Base-by-base conservation (phyloP, 805 yeast species). In the Lachancea sp. region DNA sequence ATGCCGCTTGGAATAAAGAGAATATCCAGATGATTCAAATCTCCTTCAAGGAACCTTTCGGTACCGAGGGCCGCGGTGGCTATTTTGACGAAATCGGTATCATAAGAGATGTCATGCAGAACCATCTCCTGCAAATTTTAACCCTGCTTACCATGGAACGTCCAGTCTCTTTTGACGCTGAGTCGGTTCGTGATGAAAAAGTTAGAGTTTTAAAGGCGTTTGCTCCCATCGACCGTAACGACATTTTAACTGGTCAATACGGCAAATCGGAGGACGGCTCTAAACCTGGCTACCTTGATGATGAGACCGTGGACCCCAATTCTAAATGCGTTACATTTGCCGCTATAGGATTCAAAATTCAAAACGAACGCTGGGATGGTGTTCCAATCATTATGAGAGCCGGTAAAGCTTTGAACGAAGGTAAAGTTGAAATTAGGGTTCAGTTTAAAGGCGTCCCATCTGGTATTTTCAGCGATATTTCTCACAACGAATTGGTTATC, bases 61-160 rank as follows among this genome's bases (percentile, higher is more conserved):
- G 98, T 41, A 92, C 98, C 29, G 96, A 92, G 68, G 98, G 98
- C 42, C 79, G 98, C 61, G 98, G 98, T 52, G 98, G 98, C 28
- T 92, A 92, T 70, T 92, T 92, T 58, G 97, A 92, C 66, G 71
- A 74, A 41, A 87, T 89, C 56, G 98, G 98, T 44, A 92, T 92
- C 60, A 84, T 92, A 52, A 79, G 98, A 65, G 98, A 92, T 60
- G 97, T 92, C 35, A 90, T 92, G 87, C 98, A 92, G 71, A 92
- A 92, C 73, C 98, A 92, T 68, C 67, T 92, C 54, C 72, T 90
- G 58, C 98, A 92, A 70, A 94, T 90, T 17, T 69, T 92, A 59
- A 89, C 97, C 5, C 65, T 92, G 41, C 69, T 90, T 45, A 85
- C 96, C 40, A 90, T 92, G 96, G 97, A 92, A 62, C 78, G 96